Conservation (phyloP, 1,284 basidiomycete species). For the Termitomyces sp. region DNA sequence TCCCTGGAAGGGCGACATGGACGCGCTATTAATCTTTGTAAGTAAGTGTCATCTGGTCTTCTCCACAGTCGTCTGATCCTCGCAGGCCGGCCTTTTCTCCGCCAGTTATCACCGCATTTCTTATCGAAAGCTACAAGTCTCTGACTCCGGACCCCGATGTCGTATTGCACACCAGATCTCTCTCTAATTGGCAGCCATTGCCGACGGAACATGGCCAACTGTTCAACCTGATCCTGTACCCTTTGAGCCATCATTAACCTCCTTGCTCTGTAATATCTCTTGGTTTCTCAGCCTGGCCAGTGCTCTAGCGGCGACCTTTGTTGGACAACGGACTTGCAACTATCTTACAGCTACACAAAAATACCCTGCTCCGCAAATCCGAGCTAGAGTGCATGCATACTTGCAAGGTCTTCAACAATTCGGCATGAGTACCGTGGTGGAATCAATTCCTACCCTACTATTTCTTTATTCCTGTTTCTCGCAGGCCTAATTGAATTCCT, state of each 20-base stretch:
- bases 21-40: constrained; percentile 38
- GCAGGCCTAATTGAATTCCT: constrained; percentile 33
- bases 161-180: constrained; percentile 30
- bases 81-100: constrained; percentile 39
- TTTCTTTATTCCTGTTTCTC: constrained; percentile 36
- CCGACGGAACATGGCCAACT: constrained; percentile 7
- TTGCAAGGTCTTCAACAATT: constrained; percentile 31
- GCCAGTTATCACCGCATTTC: constrained; percentile 39
- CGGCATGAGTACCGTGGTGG: constrained; percentile 30
- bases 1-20: constrained; percentile 35
- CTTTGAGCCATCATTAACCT: constrained; percentile 17
- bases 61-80: background rate
- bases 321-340: constrained; percentile 23
- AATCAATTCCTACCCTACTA: constrained; percentile 33
- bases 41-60: constrained; percentile 16
- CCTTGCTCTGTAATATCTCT: constrained; percentile 27
- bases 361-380: constrained; percentile 29
- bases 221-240: background rate
- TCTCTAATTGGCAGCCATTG: constrained; percentile 19
- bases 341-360: constrained; percentile 24
- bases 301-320: constrained; percentile 26
- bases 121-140: constrained; percentile 34
- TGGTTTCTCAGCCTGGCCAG: constrained; percentile 31
- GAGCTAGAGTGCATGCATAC: constrained; percentile 31
- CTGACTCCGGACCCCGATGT: constrained; percentile 28